phyloP scores from a whole-genome alignment of 768 basidiomycete species.

The Lyophyllum decastes region DNA sequence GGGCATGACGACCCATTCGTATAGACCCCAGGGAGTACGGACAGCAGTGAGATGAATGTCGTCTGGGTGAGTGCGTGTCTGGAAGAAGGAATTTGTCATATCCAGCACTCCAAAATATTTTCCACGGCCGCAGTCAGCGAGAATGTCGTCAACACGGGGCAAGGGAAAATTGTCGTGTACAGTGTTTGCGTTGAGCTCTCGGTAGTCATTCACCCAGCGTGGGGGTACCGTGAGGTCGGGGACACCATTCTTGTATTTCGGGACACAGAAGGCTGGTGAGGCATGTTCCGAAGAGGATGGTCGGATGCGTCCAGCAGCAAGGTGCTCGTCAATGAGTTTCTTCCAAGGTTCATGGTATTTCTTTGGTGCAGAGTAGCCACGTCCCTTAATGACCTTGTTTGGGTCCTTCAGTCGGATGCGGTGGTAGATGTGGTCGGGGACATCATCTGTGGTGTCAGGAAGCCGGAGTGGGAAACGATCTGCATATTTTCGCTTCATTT shows the following conservation, averaged over 20 bases:
- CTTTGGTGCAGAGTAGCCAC: constrained; percentile 29
- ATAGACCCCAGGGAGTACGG: constrained; percentile 39
- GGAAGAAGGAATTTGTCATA: constrained; percentile 20
- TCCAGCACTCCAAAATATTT: background rate
- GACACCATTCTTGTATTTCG: background rate
- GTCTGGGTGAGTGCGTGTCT: constrained; percentile 30
- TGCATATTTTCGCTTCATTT: background rate
- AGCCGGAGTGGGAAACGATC: constrained; percentile 20
- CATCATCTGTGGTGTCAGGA: constrained; percentile 2
- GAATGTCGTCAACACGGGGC: background rate
- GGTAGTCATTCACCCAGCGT: constrained; percentile 30
- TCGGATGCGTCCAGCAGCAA: constrained; percentile 26
- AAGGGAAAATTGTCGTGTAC: background rate
- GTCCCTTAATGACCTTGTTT: constrained; percentile 18
- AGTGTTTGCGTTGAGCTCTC: constrained; percentile 25
- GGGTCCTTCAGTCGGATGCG: constrained; percentile 30
- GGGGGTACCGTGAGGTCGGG: constrained; percentile 1
- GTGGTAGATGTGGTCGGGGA: constrained; percentile 24
- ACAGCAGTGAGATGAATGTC: constrained; percentile 34
- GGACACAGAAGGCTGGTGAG: constrained; percentile 6
- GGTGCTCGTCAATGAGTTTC: constrained; percentile 30
- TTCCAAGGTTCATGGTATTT: constrained; percentile 34
- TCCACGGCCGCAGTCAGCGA: background rate
- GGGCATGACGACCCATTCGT: constrained; percentile 43
- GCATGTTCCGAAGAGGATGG: constrained; percentile 26